These are phyloP conservation scores for Xylariomycetidae sp. DNA, from an alignment of 2,329 filamentous ascomycete genomes.

Conservation along the genomic window DNA sequence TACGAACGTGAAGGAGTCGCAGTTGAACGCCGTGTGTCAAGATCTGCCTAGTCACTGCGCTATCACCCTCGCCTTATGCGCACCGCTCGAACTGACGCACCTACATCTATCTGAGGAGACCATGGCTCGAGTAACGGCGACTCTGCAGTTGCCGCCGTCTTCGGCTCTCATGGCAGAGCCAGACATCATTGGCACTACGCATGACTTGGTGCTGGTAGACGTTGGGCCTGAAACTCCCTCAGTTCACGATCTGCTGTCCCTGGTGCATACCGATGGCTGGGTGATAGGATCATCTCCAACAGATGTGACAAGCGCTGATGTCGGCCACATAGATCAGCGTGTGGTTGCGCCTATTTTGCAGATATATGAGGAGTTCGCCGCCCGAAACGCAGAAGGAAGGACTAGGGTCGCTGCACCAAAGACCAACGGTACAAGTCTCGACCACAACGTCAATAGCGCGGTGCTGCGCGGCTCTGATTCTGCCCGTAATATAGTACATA, in stretches of 20 bases:
- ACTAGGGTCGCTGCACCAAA: too few relatives aligned
- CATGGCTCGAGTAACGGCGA: neutral
- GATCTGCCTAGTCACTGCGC: neutral
- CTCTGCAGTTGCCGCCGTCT: neutral
- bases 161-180: neutral
- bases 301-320: neutral
- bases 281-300: constrained; percentile 1
- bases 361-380: neutral
- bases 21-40: neutral
- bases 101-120: neutral
- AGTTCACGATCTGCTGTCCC: neutral
- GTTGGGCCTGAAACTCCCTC: neutral
- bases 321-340: neutral
- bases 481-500: too few relatives aligned
- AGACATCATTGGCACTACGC: neutral
- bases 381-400: neutral
- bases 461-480: too few relatives aligned
- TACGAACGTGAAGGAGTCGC: neutral
- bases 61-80: neutral
- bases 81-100: neutral
- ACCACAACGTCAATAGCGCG: too few relatives aligned
- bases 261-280: constrained; percentile 2
- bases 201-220: neutral
- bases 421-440: too few relatives aligned
- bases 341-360: neutral